phyloP scores from a whole-genome alignment of 805 yeast species.

The Candida ponderosae region DNA sequence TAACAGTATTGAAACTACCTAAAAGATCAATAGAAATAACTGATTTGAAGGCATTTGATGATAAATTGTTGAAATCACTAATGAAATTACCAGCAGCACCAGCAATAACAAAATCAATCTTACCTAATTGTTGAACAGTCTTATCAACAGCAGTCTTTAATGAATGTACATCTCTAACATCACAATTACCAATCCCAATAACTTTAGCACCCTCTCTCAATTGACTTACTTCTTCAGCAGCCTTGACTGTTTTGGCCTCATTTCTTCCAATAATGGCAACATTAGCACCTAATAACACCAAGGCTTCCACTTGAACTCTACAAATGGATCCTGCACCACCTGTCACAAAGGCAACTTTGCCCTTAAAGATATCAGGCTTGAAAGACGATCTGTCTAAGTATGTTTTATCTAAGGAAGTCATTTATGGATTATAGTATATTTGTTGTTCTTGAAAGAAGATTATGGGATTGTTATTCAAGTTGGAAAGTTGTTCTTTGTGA shows the following conservation, averaged over 20 bases:
- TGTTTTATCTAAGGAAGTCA: slow-evolving; percentile 15
- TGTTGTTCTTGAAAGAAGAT: too few relatives aligned
- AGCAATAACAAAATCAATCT: slow-evolving; percentile 80
- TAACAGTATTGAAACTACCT: slow-evolving; percentile 85
- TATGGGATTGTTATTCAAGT: too few relatives aligned
- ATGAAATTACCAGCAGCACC: slow-evolving; percentile 97
- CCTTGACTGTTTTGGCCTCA: slow-evolving; percentile 51
- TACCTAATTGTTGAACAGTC: slow-evolving; percentile 64
- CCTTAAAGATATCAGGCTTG: slow-evolving; percentile 65
- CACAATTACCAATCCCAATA: slow-evolving; percentile 63
- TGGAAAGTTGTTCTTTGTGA: too few relatives aligned
- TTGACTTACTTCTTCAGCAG: slow-evolving; percentile 56
- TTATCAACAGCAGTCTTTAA: slow-evolving; percentile 53
- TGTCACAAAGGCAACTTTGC: slow-evolving; percentile 83
- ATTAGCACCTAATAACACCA: slow-evolving; percentile 77
- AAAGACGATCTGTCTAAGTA: slow-evolving; percentile 24
- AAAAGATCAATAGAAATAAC: slow-evolving; percentile 81
- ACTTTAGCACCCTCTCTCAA: slow-evolving; percentile 59
- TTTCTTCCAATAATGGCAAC: slow-evolving; percentile 84
- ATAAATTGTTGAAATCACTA: slow-evolving; percentile 67
- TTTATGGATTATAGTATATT: too few relatives aligned
- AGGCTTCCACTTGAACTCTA: slow-evolving; percentile 79
- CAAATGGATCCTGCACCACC: slow-evolving; percentile 98
- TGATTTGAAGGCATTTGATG: slow-evolving; percentile 81
- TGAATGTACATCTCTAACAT: slow-evolving; percentile 66